A percentile compares a stretch with the other conserved stretches of the same genome.
phyloP scores from a whole-genome alignment of 495 filamentous ascomycete species.

The Collariella sp. region DNA sequence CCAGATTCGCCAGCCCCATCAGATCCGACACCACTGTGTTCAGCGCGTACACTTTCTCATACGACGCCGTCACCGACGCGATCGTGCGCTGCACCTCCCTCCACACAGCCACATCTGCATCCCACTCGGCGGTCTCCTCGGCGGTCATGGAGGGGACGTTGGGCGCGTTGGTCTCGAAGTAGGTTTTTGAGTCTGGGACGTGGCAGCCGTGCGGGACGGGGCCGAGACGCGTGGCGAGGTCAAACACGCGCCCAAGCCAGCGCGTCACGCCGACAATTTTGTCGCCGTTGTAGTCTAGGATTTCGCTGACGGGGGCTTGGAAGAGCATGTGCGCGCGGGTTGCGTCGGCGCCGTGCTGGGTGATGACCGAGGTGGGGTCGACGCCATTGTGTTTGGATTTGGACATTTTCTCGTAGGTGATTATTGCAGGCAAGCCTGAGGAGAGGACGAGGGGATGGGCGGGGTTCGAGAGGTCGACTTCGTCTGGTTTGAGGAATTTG shows the following conservation, averaged over 20 bases:
- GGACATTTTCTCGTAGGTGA: slow-evolving; percentile 89
- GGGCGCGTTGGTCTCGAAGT: slow-evolving; percentile 22
- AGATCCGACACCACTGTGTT: slow-evolving; percentile 79
- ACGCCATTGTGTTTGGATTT: slow-evolving; percentile 92
- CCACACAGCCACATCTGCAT: slow-evolving; percentile 51
- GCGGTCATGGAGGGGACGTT: slow-evolving; percentile 13
- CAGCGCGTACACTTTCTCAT: slow-evolving; percentile 59
- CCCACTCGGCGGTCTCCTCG: slow-evolving; percentile 24
- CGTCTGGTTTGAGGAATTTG: slow-evolving; percentile 67
- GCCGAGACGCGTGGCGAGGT: slow-evolving; percentile 40
- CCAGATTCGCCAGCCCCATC: slow-evolving; percentile 64
- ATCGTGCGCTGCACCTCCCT: slow-evolving; percentile 59
- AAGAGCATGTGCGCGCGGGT: slow-evolving; percentile 83
- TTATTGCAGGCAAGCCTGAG: slow-evolving; percentile 46
- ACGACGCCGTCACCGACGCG: slow-evolving; percentile 55
- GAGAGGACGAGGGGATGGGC: slow-evolving; percentile 51
- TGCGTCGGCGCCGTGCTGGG: slow-evolving; percentile 70
- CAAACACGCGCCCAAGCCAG: slow-evolving; percentile 63
- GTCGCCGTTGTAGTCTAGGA: slow-evolving; percentile 80
- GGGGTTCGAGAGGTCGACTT: slow-evolving; percentile 56
- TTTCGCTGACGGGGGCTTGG: slow-evolving; percentile 71
- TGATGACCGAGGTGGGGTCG: slow-evolving; percentile 64
- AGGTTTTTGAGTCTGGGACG: slow-evolving; percentile 9
- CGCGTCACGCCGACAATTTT: slow-evolving; percentile 73
- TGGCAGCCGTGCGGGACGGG: background rate